Evolutionary conservation across 768 basidiomycete species (phyloP).

Genomic region (Macrolepiota fuliginosa): DNA sequence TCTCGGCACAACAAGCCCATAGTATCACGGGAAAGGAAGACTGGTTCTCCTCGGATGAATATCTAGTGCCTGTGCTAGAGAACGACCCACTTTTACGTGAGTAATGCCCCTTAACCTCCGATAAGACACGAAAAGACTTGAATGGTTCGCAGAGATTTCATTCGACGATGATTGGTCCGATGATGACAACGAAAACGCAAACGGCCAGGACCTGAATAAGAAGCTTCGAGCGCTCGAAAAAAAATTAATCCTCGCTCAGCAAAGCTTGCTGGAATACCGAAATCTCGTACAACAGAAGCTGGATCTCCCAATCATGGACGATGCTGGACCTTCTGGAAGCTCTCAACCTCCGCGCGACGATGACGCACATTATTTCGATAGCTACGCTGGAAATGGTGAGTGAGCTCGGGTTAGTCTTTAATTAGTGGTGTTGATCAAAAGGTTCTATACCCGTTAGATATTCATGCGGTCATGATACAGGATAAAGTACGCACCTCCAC

Average conservation of each 20-base stretch:
- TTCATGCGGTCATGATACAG: conserved; percentile 95
- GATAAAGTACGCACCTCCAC: conserved; percentile 93
- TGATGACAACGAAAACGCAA: conserved; percentile 57
- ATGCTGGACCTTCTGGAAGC: conserved; percentile 30
- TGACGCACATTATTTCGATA: conserved; percentile 92
- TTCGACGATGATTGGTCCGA: conserved; percentile 71
- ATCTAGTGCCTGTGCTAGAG: conserved; percentile 77
- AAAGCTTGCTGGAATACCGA: conserved; percentile 63
- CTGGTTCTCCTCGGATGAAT: conserved; percentile 73
- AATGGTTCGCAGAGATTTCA: conserved; percentile 49
- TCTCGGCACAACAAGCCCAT: conserved; percentile 41
- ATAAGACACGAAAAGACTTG: conserved; percentile 3
- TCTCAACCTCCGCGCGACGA: conserved; percentile 60
- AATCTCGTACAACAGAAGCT: conserved; percentile 53
- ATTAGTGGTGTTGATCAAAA: not conserved
- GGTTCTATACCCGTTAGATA: conserved; percentile 50
- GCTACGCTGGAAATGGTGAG: conserved; percentile 84
- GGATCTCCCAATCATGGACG: conserved; percentile 41
- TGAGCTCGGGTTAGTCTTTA: conserved; percentile 3
- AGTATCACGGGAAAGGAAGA: conserved; percentile 54
- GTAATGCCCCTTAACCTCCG: conserved; percentile 24
- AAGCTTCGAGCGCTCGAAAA: conserved; percentile 59
- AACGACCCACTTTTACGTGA: conserved; percentile 89
- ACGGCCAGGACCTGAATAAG: conserved; percentile 29
- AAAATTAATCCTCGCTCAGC: conserved; percentile 56